phyloP scores from a whole-genome alignment of 352 stramenopile species.

The Phytophthora cactorum region DNA sequence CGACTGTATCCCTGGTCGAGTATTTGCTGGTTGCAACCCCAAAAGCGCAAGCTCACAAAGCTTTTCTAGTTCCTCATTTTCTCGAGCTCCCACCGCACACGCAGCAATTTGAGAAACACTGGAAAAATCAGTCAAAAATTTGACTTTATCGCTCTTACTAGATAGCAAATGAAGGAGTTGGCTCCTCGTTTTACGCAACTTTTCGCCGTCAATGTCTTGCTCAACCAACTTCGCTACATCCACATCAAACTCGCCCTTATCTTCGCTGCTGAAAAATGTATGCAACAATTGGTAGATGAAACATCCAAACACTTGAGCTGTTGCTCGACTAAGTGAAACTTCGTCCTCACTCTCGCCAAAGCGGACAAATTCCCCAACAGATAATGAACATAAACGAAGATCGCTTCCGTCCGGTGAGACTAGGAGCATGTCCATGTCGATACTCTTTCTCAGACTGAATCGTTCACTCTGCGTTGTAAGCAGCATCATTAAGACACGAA shows the following conservation, averaged over 20 bases:
- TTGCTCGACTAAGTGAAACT: background rate
- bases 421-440: constrained; percentile 36
- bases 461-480: constrained; percentile 39
- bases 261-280: background rate
- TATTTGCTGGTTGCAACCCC: constrained; percentile 16
- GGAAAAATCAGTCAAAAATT: constrained; percentile 23
- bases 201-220: background rate
- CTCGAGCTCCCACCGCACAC: background rate
- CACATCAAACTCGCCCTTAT: background rate
- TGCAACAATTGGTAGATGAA: constrained; percentile 23
- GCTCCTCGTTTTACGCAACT: constrained; percentile 19
- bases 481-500: constrained; percentile 40
- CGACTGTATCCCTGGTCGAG: constrained; percentile 13
- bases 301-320: constrained; percentile 6
- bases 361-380: constrained; percentile 10
- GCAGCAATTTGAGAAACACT: constrained; percentile 20
- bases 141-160: background rate
- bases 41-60: constrained; percentile 23
- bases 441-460: constrained; percentile 11
- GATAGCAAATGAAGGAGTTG: constrained; percentile 3
- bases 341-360: constrained; percentile 11
- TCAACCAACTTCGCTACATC: background rate
- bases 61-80: constrained; percentile 9
- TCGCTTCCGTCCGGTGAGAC: constrained; percentile 36
- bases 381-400: constrained; percentile 35